Evolutionary conservation across 2,329 filamentous ascomycete genomes (phyloP), one percentile per base, ranked within the genome.

Genomic region (Ilyonectria sp.): DNA sequence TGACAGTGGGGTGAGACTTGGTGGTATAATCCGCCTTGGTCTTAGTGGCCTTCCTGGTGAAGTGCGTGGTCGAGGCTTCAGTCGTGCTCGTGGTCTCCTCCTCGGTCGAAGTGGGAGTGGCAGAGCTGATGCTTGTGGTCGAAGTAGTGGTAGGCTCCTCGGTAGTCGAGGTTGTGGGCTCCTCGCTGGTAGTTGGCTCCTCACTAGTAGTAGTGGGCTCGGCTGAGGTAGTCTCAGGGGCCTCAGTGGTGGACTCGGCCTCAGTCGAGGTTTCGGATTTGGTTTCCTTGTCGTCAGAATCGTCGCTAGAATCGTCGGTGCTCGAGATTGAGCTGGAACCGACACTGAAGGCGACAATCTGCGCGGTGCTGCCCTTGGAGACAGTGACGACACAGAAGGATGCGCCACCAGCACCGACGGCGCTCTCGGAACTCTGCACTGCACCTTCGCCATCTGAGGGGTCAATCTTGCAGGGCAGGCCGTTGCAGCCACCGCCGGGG

Each of bases 361-460:
- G 89, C 49, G 92, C 93, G 61, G 85, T 89, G 54, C 81, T 80
- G 29, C 93, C 93, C 73, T 88, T 87, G 49, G 90, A 85, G 17
- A 94, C 90, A 15, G 93, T 95, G 13, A 93, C 93, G 54, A 94
- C 92, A 74, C 93, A 95, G 80, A 94, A 95, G 47, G 85, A 83
- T 19, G 90, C 88, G 72, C 87, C 90, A 33, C 92, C 92, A 17
- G 92, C 93, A 57, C 93, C 92, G 17, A 81, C 80, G 44, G 87
- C 83, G 33, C 81, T 76, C 21, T 85, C 79, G 19, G 85, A 79
- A 74, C 91, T 92, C 9, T 80, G 84, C 63, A 94, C 89, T 47
- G 86, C 85, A 59, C 89, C 90, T 60, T 90, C 84, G 10, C 78
- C 82, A 55, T 87, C 83, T 26, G 84, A 82, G 6, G 91, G 90